phyloP scores from a whole-genome alignment of 75 land plant species.

The Cunninghamia lanceolata region DNA sequence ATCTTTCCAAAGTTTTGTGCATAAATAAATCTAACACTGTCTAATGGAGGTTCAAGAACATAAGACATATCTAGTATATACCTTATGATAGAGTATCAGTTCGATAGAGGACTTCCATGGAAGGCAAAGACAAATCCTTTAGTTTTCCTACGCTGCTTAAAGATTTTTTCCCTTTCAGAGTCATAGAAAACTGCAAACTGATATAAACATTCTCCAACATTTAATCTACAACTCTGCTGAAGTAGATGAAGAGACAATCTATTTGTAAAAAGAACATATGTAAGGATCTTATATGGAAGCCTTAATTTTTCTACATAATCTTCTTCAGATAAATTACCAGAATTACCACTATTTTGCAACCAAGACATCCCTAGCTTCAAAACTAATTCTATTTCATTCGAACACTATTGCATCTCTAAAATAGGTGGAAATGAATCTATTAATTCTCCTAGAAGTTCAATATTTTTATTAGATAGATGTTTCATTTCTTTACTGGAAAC shows the following conservation, averaged over 20 bases:
- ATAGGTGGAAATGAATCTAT: constrained; percentile 19
- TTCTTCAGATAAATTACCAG: background rate
- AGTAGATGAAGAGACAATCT: constrained; percentile 17
- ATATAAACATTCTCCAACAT: background rate
- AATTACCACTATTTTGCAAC: background rate
- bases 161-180: constrained; percentile 28
- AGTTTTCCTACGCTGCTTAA: background rate
- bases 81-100: constrained; percentile 41
- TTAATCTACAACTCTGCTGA: background rate
- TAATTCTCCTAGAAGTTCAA: background rate
- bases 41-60: no score
- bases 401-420: constrained; percentile 13
- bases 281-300: constrained; percentile 24
- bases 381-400: constrained; percentile 12
- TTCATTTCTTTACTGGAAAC: background rate
- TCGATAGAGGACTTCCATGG: constrained; percentile 31
- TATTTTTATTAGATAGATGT: constrained; percentile 12
- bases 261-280: constrained; percentile 27
- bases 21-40: no score
- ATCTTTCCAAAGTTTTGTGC: no score
- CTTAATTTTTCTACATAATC: background rate
- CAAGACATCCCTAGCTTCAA: constrained; percentile 11
- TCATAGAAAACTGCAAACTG: constrained; percentile 35
- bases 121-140: constrained; percentile 34
- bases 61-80: no score